These are phyloP conservation scores for Byssothecium circinans DNA, from an alignment of 2,329 filamentous ascomycete genomes.

Conservation along the genomic window DNA sequence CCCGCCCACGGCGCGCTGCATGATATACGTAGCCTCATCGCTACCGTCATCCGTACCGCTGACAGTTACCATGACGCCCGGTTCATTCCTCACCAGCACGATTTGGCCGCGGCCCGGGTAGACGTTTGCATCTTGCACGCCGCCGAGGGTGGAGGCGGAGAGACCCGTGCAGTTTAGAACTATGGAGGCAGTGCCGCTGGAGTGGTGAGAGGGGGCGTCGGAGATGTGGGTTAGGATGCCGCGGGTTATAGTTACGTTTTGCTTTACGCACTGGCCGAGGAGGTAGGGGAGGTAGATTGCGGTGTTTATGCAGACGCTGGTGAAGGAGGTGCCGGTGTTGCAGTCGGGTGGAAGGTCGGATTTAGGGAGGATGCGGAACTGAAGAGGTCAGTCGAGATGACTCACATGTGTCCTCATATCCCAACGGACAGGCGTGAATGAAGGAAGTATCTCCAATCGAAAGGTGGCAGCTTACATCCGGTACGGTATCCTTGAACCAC, in stretches of 20 bases:
- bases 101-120: slow-evolving; percentile 80
- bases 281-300: slow-evolving; percentile 87
- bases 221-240: slow-evolving; percentile 63
- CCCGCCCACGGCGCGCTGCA: slow-evolving; percentile 74
- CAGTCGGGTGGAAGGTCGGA: slow-evolving; percentile 62
- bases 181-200: slow-evolving; percentile 62
- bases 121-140: slow-evolving; percentile 74
- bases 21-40: slow-evolving; percentile 76
- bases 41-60: slow-evolving; percentile 74
- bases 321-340: slow-evolving; percentile 75
- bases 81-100: slow-evolving; percentile 79
- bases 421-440: too few relatives aligned
- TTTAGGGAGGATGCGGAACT: slow-evolving; percentile 64
- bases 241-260: slow-evolving; percentile 62
- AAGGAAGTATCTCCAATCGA: not conserved
- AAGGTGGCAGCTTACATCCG: slow-evolving; percentile 57
- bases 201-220: slow-evolving; percentile 66
- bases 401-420: too few relatives aligned
- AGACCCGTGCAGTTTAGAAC: slow-evolving; percentile 87
- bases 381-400: slow-evolving; percentile 6
- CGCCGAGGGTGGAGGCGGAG: slow-evolving; percentile 72
- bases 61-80: slow-evolving; percentile 67
- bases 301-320: slow-evolving; percentile 88
- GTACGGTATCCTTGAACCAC: slow-evolving; percentile 73
- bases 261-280: slow-evolving; percentile 73